A percentile compares a stretch with the other conserved stretches of the same genome.
phyloP scores from a whole-genome alignment of 139 green algal species.

The Picochlorum sp. region DNA sequence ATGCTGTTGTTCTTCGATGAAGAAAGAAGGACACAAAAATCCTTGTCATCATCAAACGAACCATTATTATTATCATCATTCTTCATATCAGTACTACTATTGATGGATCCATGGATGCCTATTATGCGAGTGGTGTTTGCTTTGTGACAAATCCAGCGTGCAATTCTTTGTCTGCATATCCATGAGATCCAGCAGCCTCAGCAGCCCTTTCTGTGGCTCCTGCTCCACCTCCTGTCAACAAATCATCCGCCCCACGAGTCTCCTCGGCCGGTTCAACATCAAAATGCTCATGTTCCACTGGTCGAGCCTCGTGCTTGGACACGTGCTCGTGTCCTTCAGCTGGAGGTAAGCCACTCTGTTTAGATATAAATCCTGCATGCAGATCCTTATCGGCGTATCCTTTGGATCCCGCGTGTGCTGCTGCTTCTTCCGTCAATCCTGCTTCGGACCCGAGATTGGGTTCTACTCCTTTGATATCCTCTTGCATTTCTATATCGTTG shows the following conservation, averaged over 20 bases:
- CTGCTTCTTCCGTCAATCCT: background rate
- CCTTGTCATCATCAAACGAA: no score
- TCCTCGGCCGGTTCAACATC: no score
- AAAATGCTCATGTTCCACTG: no score
- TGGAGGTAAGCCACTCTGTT: no score
- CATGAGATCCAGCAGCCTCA: background rate
- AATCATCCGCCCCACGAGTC: no score
- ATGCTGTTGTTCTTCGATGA: no score
- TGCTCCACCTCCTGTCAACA: background rate
- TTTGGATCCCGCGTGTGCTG: background rate
- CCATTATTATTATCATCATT: no score
- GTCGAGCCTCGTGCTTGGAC: no score
- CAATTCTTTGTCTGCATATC: constrained; percentile 9
- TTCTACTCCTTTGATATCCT: constrained; percentile 1
- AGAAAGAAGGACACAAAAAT: no score
- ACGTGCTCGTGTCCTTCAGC: no score
- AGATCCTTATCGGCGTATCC: constrained; percentile 11
- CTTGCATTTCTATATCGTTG: background rate
- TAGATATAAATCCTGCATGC: constrained; percentile 1
- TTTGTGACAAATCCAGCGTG: constrained; percentile 4
- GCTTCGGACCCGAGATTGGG: constrained; percentile 3
- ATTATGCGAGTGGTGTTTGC: background rate
- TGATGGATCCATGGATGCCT: no score
- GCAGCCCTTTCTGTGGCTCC: constrained; percentile 1
- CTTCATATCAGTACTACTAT: background rate